These are phyloP conservation scores for Nicotiana rustica DNA, from an alignment of 305 asterid species.

Conservation along the genomic window DNA sequence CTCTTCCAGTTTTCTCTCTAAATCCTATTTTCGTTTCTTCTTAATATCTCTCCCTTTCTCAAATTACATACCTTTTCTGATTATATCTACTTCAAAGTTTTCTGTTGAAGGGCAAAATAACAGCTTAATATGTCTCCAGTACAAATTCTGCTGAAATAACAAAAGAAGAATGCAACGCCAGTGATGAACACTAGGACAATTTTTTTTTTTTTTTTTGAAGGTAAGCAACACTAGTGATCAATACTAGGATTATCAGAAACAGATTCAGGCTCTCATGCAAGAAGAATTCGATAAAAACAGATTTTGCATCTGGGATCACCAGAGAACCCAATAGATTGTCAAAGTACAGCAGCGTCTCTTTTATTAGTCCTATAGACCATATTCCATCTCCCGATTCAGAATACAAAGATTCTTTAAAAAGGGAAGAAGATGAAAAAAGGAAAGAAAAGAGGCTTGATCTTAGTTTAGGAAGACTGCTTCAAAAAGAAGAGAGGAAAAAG, in stretches of 20 bases:
- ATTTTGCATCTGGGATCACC: background rate
- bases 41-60: background rate
- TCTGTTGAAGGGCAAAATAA: background rate
- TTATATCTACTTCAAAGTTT: background rate
- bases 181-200: background rate
- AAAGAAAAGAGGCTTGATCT: background rate
- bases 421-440: background rate
- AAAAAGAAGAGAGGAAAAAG: background rate
- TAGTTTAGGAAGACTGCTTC: background rate
- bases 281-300: conserved; percentile 7
- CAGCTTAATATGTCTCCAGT: background rate
- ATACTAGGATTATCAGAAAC: background rate
- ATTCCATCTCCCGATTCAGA: background rate
- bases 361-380: background rate
- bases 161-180: background rate
- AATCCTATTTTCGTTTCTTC: background rate
- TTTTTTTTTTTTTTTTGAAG: background rate
- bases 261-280: background rate
- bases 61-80: background rate
- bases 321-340: background rate
- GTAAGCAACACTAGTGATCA: background rate
- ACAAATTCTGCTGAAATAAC: background rate
- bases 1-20: background rate
- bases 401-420: background rate
- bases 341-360: background rate